Conservation (phyloP, 495 filamentous ascomycete genomes). For the Schizothecium vesticola region DNA sequence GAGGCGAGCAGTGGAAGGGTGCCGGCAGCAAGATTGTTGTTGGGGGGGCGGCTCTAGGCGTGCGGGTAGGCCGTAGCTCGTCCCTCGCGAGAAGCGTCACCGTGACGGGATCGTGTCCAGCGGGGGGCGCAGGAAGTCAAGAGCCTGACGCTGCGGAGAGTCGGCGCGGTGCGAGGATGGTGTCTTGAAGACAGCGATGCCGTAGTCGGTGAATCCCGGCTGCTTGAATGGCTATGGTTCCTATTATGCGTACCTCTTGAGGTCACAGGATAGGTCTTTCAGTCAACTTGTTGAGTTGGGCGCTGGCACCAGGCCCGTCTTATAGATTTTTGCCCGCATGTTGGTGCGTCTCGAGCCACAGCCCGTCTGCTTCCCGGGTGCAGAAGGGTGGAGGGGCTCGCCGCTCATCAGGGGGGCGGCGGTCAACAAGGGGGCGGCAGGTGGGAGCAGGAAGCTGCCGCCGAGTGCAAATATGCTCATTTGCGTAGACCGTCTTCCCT, state of each 20-base stretch:
- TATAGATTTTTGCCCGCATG: conserved; percentile 31
- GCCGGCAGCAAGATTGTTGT: conserved; percentile 15
- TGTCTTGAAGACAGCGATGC: neutral
- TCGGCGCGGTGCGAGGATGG: neutral
- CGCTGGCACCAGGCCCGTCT: conserved; percentile 31
- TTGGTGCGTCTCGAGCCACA: conserved; percentile 4
- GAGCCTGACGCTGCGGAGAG: neutral
- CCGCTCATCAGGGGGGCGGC: neutral
- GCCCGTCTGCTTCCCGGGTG: neutral
- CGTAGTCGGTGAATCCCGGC: conserved; percentile 7
- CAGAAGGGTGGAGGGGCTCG: neutral
- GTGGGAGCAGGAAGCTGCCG: neutral
- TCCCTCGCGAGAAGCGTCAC: conserved; percentile 16
- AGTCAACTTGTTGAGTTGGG: conserved; percentile 10
- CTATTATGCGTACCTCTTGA: conserved; percentile 13
- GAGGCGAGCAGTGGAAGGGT: conserved; percentile 11
- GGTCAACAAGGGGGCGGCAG: neutral
- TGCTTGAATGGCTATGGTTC: conserved; percentile 17
- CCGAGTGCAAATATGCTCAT: conserved; percentile 10
- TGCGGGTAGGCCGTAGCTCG: conserved; percentile 2
- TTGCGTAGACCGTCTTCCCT: conserved; percentile 11
- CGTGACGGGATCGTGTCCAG: neutral
- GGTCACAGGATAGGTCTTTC: neutral
- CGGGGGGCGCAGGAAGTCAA: neutral
- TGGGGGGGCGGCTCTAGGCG: conserved; percentile 10